Evolutionary conservation across 2,329 filamentous ascomycete genomes (phyloP), one percentile per base, ranked within the genome.

Genomic region (Juglanconis sp.): DNA sequence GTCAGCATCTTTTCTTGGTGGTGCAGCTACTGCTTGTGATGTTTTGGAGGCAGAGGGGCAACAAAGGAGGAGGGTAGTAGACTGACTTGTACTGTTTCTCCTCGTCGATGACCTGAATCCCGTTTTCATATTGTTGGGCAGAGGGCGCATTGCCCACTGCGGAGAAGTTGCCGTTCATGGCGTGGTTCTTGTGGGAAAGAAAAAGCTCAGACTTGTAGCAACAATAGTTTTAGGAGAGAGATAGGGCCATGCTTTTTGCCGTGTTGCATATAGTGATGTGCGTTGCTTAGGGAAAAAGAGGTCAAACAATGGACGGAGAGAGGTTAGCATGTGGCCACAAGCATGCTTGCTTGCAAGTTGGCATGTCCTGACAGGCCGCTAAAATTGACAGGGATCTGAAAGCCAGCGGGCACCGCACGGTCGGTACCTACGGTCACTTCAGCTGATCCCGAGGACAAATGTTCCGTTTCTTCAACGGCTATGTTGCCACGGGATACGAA

Each of bases 41-140:
- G 50, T 13, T 10, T 42, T 42, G 10, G 7, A n/a, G 15, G 31
- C 5, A 5, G 9, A n/a, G 40, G 47, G 62, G 67, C 55, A 68
- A 66, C 24, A 35, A 15, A 24, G 32, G 30, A 53, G 30, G 49
- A 53, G 63, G 61, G 56, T 34, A 53, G 46, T 57, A 13, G 44
- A 73, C 89, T 65, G 84, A 96, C 92, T 96, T 98, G 86, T 97
- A 99, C 69, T 91, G 84, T 80, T 98, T 98, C 72, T 96, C 88
- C 78, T 93, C 93, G 73, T 97, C 92, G 72, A 99, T 91, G 68
- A 99, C 92, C 78, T 99, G 95, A 71, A 98, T 91, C 72, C 95
- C 95, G 84, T 96, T 90, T 71, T 92, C 90, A 75, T 94, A 98
- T 66, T 87, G 82, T 72, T 85, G 81, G 67, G 82, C 81, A 64